Base-by-base conservation (phyloP, 2,329 filamentous ascomycete species). In the Aspergillus latus region DNA sequence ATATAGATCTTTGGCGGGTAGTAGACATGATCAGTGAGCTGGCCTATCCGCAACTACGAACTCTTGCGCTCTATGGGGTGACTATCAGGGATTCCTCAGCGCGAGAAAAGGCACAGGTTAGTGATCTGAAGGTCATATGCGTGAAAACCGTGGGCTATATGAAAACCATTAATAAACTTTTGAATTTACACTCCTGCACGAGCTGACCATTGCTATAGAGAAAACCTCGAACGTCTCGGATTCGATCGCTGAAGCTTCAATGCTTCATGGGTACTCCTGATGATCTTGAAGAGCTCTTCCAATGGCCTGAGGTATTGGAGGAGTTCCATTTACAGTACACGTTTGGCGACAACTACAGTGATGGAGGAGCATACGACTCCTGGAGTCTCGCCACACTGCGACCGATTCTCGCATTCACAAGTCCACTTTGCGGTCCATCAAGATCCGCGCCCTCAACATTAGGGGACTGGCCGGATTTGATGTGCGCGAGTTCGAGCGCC, bases 321-420 rank as follows among this genome's bases (percentile, higher is more conserved):
- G 15, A 49, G 2, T 49, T 54, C 15, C 11, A 32, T 4, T n/a
- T 54, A 2, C 34, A 48, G 21, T 30, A 13, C 9, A 48, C 26
- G 5, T 54, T 34, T 11, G 13, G 4, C n/a, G 15, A 26, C 13
- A 32, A 34, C 34, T 47, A 48, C 44, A 3, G 8, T 8, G 4
- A 7, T 6, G 10, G 5, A 42, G 32, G 51, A 9, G 16, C 30
- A 11, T 53, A 13, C 34, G 2, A 6, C 1, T 30, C 46, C n/a
- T 54, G 52, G 52, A 49, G 52, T 9, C 36, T 54, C n/a, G 45
- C 52, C 10, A 49, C 36, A 6, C 21, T 54, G 10, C 52, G 43
- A 7, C 28, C 52, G 4, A 42, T 54, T 13, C 50, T 53, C 2
- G 11, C 29, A 36, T 54, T n/a, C 39, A 54, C 36, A 30, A 15